phyloP scores from a whole-genome alignment of 352 stramenopile species.

The Globisporangium parvum region DNA sequence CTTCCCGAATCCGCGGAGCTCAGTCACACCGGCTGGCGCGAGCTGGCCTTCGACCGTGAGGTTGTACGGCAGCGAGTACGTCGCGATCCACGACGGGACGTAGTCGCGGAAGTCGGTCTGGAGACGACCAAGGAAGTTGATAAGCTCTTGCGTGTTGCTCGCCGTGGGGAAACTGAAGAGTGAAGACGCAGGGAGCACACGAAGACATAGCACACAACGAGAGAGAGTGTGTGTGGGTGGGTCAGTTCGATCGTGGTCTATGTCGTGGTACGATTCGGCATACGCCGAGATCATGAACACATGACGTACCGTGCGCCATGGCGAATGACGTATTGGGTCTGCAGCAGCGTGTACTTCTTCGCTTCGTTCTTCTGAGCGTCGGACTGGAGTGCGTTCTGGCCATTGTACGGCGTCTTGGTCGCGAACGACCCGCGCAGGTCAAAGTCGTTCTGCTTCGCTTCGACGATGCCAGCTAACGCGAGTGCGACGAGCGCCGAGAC shows the following conservation, averaged over 20 bases:
- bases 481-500: neutral
- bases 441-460: neutral
- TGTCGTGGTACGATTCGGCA: neutral
- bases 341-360: constrained; percentile 19
- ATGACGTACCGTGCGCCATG: constrained; percentile 40
- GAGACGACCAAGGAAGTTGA: constrained; percentile 40
- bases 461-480: neutral
- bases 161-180: constrained; percentile 43
- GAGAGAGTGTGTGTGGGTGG: no score
- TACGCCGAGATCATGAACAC: neutral
- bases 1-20: constrained; percentile 33
- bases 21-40: constrained; percentile 21
- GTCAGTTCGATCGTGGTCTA: no score
- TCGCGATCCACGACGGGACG: constrained; percentile 43
- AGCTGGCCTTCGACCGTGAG: constrained; percentile 38
- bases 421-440: constrained; percentile 16
- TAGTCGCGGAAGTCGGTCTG: constrained; percentile 29
- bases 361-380: neutral
- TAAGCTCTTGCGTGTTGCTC: constrained; percentile 37
- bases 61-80: constrained; percentile 62
- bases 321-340: constrained; percentile 49
- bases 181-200: no score
- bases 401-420: constrained; percentile 33
- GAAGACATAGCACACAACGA: no score
- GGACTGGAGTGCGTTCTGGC: constrained; percentile 13